A percentile compares a stretch with the other conserved stretches of the same genome.
These are phyloP conservation scores for Mercurialis annua DNA, from an alignment of 345 rosid genomes.

Conservation along the genomic window DNA sequence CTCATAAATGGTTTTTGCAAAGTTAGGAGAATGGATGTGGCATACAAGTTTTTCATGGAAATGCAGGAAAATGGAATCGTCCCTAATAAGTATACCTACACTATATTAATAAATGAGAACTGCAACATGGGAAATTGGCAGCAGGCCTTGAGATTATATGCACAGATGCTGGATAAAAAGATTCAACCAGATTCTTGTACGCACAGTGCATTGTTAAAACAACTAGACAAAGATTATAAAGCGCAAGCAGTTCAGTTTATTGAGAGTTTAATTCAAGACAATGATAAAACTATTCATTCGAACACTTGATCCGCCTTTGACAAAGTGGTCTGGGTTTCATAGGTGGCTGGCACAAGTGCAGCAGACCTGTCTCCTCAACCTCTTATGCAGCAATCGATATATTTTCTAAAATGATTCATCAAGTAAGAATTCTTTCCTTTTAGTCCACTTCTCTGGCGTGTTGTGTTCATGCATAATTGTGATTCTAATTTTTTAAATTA, in stretches of 20 bases:
- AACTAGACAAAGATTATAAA: slow-evolving; percentile 44
- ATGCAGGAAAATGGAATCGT: slow-evolving; percentile 54
- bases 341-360: not conserved
- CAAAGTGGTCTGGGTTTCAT: not conserved
- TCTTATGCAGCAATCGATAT: not conserved
- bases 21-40: slow-evolving; percentile 44
- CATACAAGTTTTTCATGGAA: slow-evolving; percentile 45
- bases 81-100: slow-evolving; percentile 68
- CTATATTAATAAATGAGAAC: slow-evolving; percentile 61
- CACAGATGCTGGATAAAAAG: slow-evolving; percentile 59
- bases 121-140: slow-evolving; percentile 48
- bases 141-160: slow-evolving; percentile 60
- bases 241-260: slow-evolving; percentile 44
- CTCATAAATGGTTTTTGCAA: slow-evolving; percentile 61
- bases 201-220: slow-evolving; percentile 52
- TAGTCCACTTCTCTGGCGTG: not conserved
- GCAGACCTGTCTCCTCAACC: not conserved
- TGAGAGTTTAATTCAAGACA: slow-evolving; percentile 39
- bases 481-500: not conserved
- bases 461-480: not conserved
- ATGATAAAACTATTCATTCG: slow-evolving; percentile 13
- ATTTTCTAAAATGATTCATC: not conserved
- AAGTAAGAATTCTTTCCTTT: not conserved
- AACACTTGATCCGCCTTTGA: slow-evolving; percentile 22
- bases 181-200: slow-evolving; percentile 60